phyloP scores from a whole-genome alignment of 2,329 filamentous ascomycete genomes.

The Arthroderma sp. region DNA sequence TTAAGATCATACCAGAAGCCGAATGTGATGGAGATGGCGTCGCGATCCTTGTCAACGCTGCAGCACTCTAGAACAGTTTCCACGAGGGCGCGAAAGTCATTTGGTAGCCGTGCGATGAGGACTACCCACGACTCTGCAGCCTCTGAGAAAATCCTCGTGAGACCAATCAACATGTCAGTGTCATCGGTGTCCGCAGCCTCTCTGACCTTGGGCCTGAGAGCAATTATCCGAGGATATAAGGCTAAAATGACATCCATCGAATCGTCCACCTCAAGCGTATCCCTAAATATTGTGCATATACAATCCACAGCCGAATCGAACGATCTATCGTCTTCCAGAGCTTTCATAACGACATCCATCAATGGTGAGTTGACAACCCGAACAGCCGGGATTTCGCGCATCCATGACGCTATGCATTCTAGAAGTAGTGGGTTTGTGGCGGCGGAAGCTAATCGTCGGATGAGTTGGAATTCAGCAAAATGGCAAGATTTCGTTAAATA shows the following conservation, averaged over 20 bases:
- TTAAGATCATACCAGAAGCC: constrained; percentile 98
- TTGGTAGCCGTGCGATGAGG: constrained; percentile 70
- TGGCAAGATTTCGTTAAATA: not conserved
- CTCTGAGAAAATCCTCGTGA: constrained; percentile 83
- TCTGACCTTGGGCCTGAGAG: constrained; percentile 61
- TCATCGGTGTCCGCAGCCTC: constrained; percentile 70
- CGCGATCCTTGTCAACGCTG: constrained; percentile 70
- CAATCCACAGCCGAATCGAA: constrained; percentile 86
- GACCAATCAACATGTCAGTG: constrained; percentile 67
- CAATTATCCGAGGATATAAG: constrained; percentile 68
- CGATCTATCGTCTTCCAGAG: constrained; percentile 56
- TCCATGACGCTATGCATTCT: constrained; percentile 93
- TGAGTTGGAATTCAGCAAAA: not conserved
- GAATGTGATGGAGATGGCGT: constrained; percentile 89
- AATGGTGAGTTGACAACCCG: constrained; percentile 77
- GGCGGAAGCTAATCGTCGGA: constrained; percentile 47
- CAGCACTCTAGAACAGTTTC: constrained; percentile 89
- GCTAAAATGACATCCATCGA: constrained; percentile 67
- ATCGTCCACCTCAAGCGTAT: constrained; percentile 89
- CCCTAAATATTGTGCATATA: constrained; percentile 77
- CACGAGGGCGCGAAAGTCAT: constrained; percentile 70
- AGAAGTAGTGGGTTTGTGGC: constrained; percentile 79
- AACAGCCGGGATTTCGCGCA: constrained; percentile 75
- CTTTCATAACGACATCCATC: constrained; percentile 65
- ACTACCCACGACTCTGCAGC: constrained; percentile 92